Percentiles rank a stretch among this genome's conserved stretches.
These are phyloP conservation scores for Dendrothele bispora DNA, from an alignment of 768 basidiomycete species.

Conservation along the genomic window DNA sequence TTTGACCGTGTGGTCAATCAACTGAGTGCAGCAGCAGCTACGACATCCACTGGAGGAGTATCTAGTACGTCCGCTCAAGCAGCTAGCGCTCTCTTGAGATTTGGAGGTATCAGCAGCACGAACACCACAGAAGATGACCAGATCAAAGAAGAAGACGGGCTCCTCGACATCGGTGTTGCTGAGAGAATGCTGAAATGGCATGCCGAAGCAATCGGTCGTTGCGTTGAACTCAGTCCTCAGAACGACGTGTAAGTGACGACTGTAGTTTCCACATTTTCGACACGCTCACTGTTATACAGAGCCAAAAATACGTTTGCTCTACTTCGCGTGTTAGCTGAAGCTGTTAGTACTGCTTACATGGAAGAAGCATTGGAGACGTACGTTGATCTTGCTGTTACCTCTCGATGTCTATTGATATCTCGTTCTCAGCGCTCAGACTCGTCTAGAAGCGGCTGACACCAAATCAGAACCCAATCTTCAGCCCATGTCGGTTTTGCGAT, in stretches of 20 bases:
- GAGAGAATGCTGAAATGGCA: conserved; percentile 97
- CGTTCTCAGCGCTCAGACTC: conserved; percentile 58
- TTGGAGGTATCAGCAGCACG: conserved; percentile 72
- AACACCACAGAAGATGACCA: conserved; percentile 68
- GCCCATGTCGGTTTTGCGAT: conserved; percentile 60
- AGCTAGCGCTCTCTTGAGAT: conserved; percentile 85
- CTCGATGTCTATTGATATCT: not conserved
- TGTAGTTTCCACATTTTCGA: not conserved
- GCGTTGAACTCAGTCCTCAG: conserved; percentile 81
- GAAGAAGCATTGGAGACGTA: conserved; percentile 94
- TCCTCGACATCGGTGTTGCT: conserved; percentile 70
- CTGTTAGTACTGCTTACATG: conserved; percentile 79
- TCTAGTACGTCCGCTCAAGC: conserved; percentile 80
- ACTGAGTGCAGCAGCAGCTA: conserved; percentile 73
- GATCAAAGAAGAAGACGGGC: conserved; percentile 77
- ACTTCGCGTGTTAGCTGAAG: conserved; percentile 82
- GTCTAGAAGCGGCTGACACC: conserved; percentile 70
- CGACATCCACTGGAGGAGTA: conserved; percentile 55
- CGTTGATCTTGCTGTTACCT: conserved; percentile 24
- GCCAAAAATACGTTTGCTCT: conserved; percentile 87
- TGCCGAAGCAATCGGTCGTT: conserved; percentile 93
- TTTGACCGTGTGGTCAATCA: conserved; percentile 94
- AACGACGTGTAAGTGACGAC: conserved; percentile 75
- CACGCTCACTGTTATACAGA: conserved; percentile 39
- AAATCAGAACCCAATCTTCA: conserved; percentile 82